phyloP scores from a whole-genome alignment of 495 filamentous ascomycete species.

The Bathelium albidoporum region DNA sequence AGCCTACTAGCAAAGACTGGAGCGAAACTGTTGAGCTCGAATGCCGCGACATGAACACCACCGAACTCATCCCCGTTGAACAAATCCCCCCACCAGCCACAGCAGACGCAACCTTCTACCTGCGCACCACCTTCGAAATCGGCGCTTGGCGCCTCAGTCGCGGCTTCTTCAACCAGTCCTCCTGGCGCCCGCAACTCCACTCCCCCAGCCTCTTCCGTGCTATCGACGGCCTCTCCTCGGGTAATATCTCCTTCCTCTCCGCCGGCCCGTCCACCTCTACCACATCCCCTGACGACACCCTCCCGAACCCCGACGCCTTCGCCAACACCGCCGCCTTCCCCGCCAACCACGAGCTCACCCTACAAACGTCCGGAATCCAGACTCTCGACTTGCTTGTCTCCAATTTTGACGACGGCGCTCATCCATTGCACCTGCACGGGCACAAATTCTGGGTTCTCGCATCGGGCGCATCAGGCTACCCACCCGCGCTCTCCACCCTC shows the following conservation, averaged over 20 bases:
- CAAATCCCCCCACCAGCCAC: conserved; percentile 30
- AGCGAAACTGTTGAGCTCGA: conserved; percentile 28
- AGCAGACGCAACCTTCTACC: conserved; percentile 38
- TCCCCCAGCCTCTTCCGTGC: conserved; percentile 37
- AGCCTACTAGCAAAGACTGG: conserved; percentile 29
- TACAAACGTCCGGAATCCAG: conserved; percentile 23
- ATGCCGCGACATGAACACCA: conserved; percentile 40
- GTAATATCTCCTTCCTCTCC: conserved; percentile 12
- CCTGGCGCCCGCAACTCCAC: conserved; percentile 37
- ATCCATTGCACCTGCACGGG: conserved; percentile 34
- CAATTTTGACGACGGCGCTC: conserved; percentile 30
- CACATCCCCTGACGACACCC: neutral
- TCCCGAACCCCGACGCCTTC: conserved; percentile 10
- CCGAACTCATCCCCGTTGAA: conserved; percentile 31
- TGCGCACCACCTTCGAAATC: conserved; percentile 46
- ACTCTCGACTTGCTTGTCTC: conserved; percentile 26
- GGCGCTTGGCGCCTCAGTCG: conserved; percentile 44
- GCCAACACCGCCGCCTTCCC: conserved; percentile 23
- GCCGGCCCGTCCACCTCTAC: conserved; percentile 9
- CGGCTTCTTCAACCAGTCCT: conserved; percentile 45
- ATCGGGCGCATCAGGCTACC: conserved; percentile 41
- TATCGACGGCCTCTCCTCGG: conserved; percentile 37
- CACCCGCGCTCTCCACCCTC: no score
- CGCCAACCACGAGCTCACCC: conserved; percentile 16
- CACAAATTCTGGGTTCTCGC: conserved; percentile 51